Percentiles rank a stretch among this genome's conserved stretches.
These are phyloP conservation scores for Aspergillus sojae DNA, from an alignment of 2,329 filamentous ascomycete species.

Conservation along the genomic window DNA sequence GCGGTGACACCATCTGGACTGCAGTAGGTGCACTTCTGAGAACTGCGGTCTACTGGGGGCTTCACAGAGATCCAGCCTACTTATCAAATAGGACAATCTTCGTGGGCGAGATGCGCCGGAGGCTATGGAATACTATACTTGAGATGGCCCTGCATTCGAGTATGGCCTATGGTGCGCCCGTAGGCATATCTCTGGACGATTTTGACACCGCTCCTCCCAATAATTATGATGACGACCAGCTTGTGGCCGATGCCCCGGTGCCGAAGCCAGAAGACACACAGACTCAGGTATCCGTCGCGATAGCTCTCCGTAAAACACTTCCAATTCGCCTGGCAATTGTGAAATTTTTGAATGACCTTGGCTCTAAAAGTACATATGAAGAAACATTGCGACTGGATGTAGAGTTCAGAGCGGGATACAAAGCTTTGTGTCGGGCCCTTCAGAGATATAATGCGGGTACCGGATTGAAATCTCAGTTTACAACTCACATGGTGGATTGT, in stretches of 20 bases:
- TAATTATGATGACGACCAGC: conserved; percentile 47
- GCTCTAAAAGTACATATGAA: conserved; percentile 24
- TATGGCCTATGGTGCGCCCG: conserved; percentile 38
- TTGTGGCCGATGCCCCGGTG: conserved; percentile 29
- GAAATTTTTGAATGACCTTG: conserved; percentile 31
- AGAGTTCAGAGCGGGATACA: conserved; percentile 51
- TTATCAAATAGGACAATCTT: conserved; percentile 29
- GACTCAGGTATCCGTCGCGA: conserved; percentile 40
- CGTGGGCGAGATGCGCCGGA: conserved; percentile 29
- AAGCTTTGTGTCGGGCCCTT: conserved; percentile 37
- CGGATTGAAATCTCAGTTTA: conserved; percentile 19
- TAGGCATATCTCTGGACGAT: conserved; percentile 37
- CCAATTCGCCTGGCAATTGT: conserved; percentile 40
- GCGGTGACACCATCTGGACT: conserved; percentile 41
- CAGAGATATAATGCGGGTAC: conserved; percentile 12
- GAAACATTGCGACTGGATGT: conserved; percentile 38
- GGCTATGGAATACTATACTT: conserved; percentile 37
- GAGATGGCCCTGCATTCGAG: conserved; percentile 43
- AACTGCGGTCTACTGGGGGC: conserved; percentile 43
- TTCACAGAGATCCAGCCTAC: conserved; percentile 43
- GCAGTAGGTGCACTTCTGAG: conserved; percentile 41
- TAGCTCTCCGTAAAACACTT: conserved; percentile 41
- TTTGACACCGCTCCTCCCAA: conserved; percentile 41
- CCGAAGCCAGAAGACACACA: conserved; percentile 30
- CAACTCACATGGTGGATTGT: conserved; percentile 27